phyloP scores from a whole-genome alignment of 2,329 filamentous ascomycete genomes.

The Alternaria solani region DNA sequence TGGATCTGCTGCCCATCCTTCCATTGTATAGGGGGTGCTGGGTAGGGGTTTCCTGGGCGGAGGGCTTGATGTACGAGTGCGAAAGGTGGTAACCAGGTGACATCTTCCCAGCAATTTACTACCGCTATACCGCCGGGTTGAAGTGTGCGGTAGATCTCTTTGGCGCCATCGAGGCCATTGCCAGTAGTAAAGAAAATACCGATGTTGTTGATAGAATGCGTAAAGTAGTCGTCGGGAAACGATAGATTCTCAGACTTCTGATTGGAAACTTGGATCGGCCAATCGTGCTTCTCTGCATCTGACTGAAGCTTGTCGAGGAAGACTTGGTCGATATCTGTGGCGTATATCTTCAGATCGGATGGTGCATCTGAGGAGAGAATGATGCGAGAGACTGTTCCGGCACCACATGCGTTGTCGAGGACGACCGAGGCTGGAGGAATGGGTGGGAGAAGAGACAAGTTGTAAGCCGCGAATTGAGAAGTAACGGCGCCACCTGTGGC shows the following conservation, averaged over 20 bases:
- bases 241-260: conserved; percentile 25
- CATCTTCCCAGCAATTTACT: conserved; percentile 48
- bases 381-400: conserved; percentile 38
- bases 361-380: conserved; percentile 26
- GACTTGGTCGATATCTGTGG: conserved; percentile 40
- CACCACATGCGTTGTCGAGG: conserved; percentile 48
- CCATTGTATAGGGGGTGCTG: conserved; percentile 34
- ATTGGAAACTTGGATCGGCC: conserved; percentile 35
- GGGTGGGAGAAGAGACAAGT: conserved; percentile 36
- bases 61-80: conserved; percentile 27
- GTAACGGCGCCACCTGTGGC: conserved; percentile 40
- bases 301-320: conserved; percentile 35
- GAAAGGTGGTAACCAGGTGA: conserved; percentile 38
- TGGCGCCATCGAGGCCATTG: conserved; percentile 42
- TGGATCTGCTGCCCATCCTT: conserved; percentile 37
- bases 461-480: conserved; percentile 35
- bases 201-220: conserved; percentile 52
- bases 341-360: conserved; percentile 34
- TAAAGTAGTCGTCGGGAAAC: conserved; percentile 47
- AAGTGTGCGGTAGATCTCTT: conserved; percentile 52
- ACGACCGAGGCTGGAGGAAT: conserved; percentile 38
- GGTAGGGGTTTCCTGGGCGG: conserved; percentile 28
- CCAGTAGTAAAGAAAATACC: conserved; percentile 50
- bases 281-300: conserved; percentile 23
- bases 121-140: conserved; percentile 49